Evolutionary conservation across 306 rosid species (phyloP).

Genomic region (Bauhinia variegata): DNA sequence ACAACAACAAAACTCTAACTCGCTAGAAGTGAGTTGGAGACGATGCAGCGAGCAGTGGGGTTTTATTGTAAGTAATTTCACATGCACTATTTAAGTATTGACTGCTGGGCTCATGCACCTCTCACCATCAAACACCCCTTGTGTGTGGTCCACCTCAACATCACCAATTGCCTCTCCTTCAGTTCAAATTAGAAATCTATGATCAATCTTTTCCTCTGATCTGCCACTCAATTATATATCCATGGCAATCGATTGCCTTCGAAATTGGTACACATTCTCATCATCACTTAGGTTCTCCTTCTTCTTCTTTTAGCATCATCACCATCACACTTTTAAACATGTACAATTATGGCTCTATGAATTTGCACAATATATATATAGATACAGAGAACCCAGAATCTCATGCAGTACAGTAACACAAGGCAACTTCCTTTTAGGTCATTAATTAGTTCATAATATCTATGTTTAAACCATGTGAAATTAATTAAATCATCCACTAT

Average conservation of each 20-base stretch:
- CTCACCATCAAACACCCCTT: constrained; percentile 33
- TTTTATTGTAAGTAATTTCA: constrained; percentile 18
- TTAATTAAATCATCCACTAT: constrained; percentile 2
- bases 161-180: constrained; percentile 41
- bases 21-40: constrained; percentile 30
- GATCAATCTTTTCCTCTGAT: constrained; percentile 37
- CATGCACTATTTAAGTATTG: constrained; percentile 30
- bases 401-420: constrained; percentile 36
- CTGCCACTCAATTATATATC: constrained; percentile 64
- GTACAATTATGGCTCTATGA: constrained; percentile 57
- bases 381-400: constrained; percentile 23
- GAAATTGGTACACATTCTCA: constrained; percentile 54
- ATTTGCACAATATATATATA: constrained; percentile 18
- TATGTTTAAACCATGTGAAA: constrained; percentile 7
- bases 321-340: constrained; percentile 44
- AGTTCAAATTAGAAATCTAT: constrained; percentile 52
- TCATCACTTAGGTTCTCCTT: constrained; percentile 41
- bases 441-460: constrained; percentile 30
- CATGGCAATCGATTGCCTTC: constrained; percentile 54
- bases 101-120: constrained; percentile 33
- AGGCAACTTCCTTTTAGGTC: constrained; percentile 22
- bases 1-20: background rate
- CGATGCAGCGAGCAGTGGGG: constrained; percentile 5
- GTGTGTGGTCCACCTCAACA: constrained; percentile 63
- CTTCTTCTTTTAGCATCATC: constrained; percentile 38